Evolutionary conservation across 1,284 basidiomycete genomes (phyloP).

Genomic region (Microstroma glucosiphilum): DNA sequence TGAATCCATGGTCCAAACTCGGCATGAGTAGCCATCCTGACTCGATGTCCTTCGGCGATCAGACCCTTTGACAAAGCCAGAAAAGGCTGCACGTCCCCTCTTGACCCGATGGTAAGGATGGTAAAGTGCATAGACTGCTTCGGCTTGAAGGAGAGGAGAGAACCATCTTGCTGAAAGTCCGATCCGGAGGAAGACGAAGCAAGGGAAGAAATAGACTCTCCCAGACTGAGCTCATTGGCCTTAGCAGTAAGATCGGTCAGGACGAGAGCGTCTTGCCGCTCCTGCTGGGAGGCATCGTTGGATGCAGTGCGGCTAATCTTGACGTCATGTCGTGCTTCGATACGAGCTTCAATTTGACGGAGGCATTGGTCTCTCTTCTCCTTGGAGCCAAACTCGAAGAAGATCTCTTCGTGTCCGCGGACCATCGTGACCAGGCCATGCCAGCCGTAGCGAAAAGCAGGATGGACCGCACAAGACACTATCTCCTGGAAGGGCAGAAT

Average conservation of each 20-base stretch:
- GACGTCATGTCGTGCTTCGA: not conserved
- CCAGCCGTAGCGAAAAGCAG: conserved; percentile 79
- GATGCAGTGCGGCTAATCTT: conserved; percentile 4
- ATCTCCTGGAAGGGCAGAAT: conserved; percentile 83
- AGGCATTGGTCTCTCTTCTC: conserved; percentile 73
- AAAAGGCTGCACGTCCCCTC: conserved; percentile 72
- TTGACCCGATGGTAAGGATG: conserved; percentile 89
- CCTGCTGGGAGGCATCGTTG: conserved; percentile 16
- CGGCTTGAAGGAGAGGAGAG: conserved; percentile 26
- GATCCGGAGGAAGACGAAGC: conserved; percentile 2
- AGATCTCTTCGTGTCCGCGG: conserved; percentile 91
- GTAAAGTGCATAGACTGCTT: conserved; percentile 54
- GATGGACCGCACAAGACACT: conserved; percentile 72
- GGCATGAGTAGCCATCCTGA: conserved; percentile 81
- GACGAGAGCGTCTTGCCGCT: conserved; percentile 28
- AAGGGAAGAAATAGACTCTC: conserved; percentile 4
- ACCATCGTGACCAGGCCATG: conserved; percentile 82
- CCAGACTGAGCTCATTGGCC: not conserved
- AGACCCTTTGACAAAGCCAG: conserved; percentile 89
- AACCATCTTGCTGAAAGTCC: not conserved
- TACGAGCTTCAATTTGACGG: conserved; percentile 59
- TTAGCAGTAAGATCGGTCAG: conserved; percentile 27
- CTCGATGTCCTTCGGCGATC: conserved; percentile 77
- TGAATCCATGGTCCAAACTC: conserved; percentile 95
- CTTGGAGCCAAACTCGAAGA: conserved; percentile 80